Evolutionary conservation across 75 land plant species (phyloP), one percentile per base, ranked within the genome.

Genomic region (Pseudotsuga menziesii): DNA sequence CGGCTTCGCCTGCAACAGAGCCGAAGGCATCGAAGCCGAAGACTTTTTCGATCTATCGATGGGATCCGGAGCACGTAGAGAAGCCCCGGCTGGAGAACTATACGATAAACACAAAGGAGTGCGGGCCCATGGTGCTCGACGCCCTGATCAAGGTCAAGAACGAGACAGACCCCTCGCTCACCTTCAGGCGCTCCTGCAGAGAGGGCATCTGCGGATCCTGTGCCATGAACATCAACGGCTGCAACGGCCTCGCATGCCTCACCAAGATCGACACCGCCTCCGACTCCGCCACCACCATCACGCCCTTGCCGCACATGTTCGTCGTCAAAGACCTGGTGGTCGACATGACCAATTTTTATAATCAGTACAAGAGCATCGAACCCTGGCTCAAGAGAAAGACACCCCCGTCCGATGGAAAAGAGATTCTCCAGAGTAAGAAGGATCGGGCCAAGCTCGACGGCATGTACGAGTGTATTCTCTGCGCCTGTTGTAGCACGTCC

Each of bases 191-290:
- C 1, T 96, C 99, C 26, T 96, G 99, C 81, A 88, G 97, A n/a
- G 99, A 96, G 79, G 99, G 99, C 7, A 96, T 96, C 58, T 96
- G 99, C 75, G 99, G 99, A 19, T 96, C 99, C 27, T 96, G 99
- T 78, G 99, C 99, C 61, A 96, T 96, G 99, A 94, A 91, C 85
- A 96, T 96, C 79, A 82, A 89, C 62, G 99, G 99, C 7, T 82
- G 83, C 81, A 96, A 96, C 70, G 99, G 94, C 22, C 86, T 96
- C 32, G 97, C 99, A 20, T 96, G 99, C 79, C 82, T 96, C 72
- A 94, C 97, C 76, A 92, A 94, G 80, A 96, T 96, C 66, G 81
- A 84, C 25, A 20, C 78, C 7, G 75, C 76, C 67, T 60, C 77
- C 5, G 60, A 72, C 57, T 26, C 44, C 1, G 77, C 87, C 60